Evolutionary conservation across 129 eudicot species (phyloP), one percentile per base, ranked within the genome.

Genomic region (Saussurea involucrata): DNA sequence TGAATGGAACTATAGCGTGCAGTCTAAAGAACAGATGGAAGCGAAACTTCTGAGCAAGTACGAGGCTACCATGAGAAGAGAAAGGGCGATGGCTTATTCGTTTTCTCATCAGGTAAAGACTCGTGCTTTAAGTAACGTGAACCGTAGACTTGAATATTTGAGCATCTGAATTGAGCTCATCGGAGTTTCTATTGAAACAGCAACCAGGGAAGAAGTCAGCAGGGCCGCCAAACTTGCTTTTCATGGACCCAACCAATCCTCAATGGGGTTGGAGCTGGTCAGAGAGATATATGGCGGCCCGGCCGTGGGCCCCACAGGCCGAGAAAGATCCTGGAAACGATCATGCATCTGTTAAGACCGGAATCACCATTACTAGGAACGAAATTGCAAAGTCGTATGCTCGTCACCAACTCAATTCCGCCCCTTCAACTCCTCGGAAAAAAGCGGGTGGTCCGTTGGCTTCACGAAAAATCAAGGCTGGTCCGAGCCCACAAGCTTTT

Each of bases 181-280:
- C 5, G 53, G 61, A 65, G 73, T 21, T 63, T 63, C 21, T 60
- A 66, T 24, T 63, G 71, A 24, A 70, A 83, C 89, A 93, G 95
- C 89, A 90, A 90, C 86, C 90, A 6, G 87, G 92, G 98, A 93
- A 88, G 88, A 87, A 89, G 63, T 68, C 92, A 5, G 77, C 87
- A 27, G 88, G 84, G 70, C 69, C 95, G 15, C 40, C 92, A 32
- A 87, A 84, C 86, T 72, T 91, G 69, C 85, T 90, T 22, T 93
- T 88, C 84, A 90, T 88, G 98, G 98, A 90, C 76, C 97, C 92
- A 0, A 88, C 89, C 29, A 93, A 90, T 85, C 98, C 97, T 18
- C 98, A 93, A 49, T 93, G 98, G 98, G 98, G 98, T 13, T 93
- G 98, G 98, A 93, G 98, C 85, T 93, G 98, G 98, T 82, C 92